Base-by-base conservation (phyloP, 192 early-diverging fungal species). In the Umbelopsis sp. region DNA sequence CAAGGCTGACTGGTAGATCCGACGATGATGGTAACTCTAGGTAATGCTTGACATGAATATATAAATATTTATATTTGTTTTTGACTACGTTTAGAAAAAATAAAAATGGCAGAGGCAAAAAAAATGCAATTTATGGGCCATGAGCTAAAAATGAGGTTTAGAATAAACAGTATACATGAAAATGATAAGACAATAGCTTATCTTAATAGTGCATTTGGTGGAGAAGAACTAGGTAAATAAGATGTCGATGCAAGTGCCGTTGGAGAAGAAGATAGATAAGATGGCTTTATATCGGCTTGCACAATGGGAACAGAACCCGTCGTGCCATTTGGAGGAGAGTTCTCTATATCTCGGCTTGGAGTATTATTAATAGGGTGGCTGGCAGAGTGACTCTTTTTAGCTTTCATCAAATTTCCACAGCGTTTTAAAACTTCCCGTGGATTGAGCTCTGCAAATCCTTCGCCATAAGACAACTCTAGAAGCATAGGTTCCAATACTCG, bases 361-460 rank as follows among this genome's bases (percentile, higher is more conserved):
- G 16, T 62, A 32, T n/a, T n/a, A n/a, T n/a, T n/a, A n/a, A 62
- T 59, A 36, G 45, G 45, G 3, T 41, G 51, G 11, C 62, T 53
- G 12, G 73, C 56, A 31, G 82, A 80, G 59, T 80, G 80, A 0
- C 78, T 75, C 53, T 81, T 82, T 68, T 81, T 84, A 51, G 80
- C 68, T 36, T 82, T 81, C 49, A 87, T 80, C 8, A 83, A 68
- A 26, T 81, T 81, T 70, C 86, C 85, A 70, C 85, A 88, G 22
- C 81, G 72, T 67, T 85, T 86, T 44, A 88, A 65, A 65, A 88
- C 83, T 68, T 86, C 82, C 68, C 82, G 79, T 17, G 84, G 78
- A 0, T 84, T 86, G 9, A 88, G 69, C 52, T 81, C 85, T 41
- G 81, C 80, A 3, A 79, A 77, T 16, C 80, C 78, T 52, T 79